Conservation (phyloP, 2,329 filamentous ascomycete genomes). For the Fusarium devonianum region DNA sequence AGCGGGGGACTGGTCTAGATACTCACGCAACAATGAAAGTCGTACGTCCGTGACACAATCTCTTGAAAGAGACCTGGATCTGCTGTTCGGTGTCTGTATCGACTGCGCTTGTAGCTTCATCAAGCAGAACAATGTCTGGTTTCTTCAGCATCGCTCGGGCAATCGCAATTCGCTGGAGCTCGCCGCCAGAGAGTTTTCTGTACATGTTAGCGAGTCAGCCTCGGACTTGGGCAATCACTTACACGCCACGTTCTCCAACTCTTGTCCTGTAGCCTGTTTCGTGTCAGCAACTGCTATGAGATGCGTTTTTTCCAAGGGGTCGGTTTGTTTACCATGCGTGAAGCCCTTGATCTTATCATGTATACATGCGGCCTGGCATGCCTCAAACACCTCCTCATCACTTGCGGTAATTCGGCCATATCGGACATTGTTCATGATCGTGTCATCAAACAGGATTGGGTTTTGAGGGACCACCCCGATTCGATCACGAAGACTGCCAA, state of each 20-base stretch:
- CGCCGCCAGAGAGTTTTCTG: constrained; percentile 70
- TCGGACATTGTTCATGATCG: constrained; percentile 65
- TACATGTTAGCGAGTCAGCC: constrained; percentile 29
- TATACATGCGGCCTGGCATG: constrained; percentile 63
- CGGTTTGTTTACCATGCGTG: constrained; percentile 54
- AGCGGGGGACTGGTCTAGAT: not conserved
- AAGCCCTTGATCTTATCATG: constrained; percentile 66
- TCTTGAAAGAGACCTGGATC: constrained; percentile 68
- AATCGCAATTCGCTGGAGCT: constrained; percentile 72
- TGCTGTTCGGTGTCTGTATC: constrained; percentile 73
- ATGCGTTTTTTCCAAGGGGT: no score
- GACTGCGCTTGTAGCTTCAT: constrained; percentile 81
- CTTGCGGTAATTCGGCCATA: constrained; percentile 63
- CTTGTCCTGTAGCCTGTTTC: constrained; percentile 55
- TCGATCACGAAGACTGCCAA: constrained; percentile 56
- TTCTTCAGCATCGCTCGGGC: constrained; percentile 76
- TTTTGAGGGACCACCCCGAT: constrained; percentile 65
- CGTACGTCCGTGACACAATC: constrained; percentile 66
- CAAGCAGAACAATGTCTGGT: constrained; percentile 77
- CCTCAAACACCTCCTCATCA: constrained; percentile 62
- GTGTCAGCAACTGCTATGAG: constrained; percentile 15
- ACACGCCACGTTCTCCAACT: constrained; percentile 60
- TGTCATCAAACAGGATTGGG: constrained; percentile 64
- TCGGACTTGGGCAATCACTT: constrained; percentile 28
- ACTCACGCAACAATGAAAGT: constrained; percentile 71